Conservation (phyloP, 2,329 filamentous ascomycete genomes). For the Parafenestella ontariensis region DNA sequence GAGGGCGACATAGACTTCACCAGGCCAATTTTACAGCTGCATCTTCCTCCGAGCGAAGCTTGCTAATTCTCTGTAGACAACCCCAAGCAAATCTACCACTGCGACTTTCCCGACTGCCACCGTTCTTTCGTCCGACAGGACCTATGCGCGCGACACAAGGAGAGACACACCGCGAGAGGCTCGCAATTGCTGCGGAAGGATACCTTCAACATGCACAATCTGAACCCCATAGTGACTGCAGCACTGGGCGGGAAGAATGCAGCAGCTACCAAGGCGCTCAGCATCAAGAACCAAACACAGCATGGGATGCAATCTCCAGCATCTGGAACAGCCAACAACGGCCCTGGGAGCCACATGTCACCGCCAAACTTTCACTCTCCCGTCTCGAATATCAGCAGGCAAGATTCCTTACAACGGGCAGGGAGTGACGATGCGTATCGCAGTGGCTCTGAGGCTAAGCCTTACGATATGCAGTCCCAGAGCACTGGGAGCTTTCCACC, state of each 20-base stretch:
- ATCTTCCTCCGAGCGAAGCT: not conserved
- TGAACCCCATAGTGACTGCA: constrained; percentile 52
- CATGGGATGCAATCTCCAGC: constrained; percentile 44
- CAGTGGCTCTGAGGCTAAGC: constrained; percentile 37
- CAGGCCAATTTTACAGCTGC: not conserved
- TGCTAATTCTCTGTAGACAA: constrained; percentile 65
- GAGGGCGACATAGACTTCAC: not conserved
- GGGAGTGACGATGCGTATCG: constrained; percentile 48
- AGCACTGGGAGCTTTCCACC: constrained; percentile 44
- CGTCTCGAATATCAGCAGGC: constrained; percentile 35
- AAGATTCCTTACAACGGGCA: constrained; percentile 42
- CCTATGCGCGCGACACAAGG: constrained; percentile 73
- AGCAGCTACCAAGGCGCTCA: constrained; percentile 23
- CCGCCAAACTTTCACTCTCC: constrained; percentile 45
- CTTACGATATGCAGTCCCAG: constrained; percentile 46
- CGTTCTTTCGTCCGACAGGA: constrained; percentile 94
- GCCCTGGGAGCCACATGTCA: constrained; percentile 42
- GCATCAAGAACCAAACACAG: constrained; percentile 20
- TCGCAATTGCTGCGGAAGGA: constrained; percentile 79
- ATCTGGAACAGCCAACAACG: constrained; percentile 29
- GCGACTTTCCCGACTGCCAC: constrained; percentile 89
- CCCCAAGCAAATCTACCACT: constrained; percentile 93
- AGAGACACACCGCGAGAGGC: constrained; percentile 65
- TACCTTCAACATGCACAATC: constrained; percentile 63
- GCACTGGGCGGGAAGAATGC: constrained; percentile 45